Evolutionary conservation across 192 early-diverging fungal genomes (phyloP), one percentile per base, ranked within the genome.

Genomic region (Oehlia diaphana): DNA sequence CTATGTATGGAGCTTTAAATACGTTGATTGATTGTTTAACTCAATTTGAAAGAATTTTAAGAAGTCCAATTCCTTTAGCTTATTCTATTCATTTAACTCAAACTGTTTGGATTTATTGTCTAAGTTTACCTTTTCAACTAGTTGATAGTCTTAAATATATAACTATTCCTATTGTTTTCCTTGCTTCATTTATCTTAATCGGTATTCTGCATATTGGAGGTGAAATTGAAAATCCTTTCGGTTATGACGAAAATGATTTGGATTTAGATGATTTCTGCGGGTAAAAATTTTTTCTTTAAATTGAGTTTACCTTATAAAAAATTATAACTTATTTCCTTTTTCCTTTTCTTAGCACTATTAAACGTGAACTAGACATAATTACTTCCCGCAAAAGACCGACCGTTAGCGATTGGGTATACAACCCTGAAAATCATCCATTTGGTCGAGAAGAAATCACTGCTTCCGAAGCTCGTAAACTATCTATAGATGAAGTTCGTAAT

Each of bases 211-310:
- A 85, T 16, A 96, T 97, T 76, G 95, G 93, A 42, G 88, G 87
- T 23, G 94, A 96, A 84, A 96, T 98, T 68, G 96, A 98, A 87
- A 96, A 97, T 81, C 96, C 96, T 16, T 96, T 97, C 82, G 94
- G 94, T 61, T 89, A 89, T 77, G 94, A 95, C 72, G 85, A 86
- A 47, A 95, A 96, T 80, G 95, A 94, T 74, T 74, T 92, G 82
- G 86, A 88, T 5, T 82, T 91, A 73, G 89, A 89, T 71, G 82
- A 86, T 65, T 90, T 89, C 75, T 90, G 87, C 79, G 84, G 88
- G 70, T 83, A 82, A 63, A 37, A 77, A 81, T 28, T 21, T 58
- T 58, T 21, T 4, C n/a, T 42, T 42, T 42, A 0, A 42, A 42
- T 42, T 3, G 2, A 4, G 35, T 37, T 37, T 8, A 42, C 3